Conservation (phyloP, 2,329 filamentous ascomycete genomes). For the Nothopassalora personata region DNA sequence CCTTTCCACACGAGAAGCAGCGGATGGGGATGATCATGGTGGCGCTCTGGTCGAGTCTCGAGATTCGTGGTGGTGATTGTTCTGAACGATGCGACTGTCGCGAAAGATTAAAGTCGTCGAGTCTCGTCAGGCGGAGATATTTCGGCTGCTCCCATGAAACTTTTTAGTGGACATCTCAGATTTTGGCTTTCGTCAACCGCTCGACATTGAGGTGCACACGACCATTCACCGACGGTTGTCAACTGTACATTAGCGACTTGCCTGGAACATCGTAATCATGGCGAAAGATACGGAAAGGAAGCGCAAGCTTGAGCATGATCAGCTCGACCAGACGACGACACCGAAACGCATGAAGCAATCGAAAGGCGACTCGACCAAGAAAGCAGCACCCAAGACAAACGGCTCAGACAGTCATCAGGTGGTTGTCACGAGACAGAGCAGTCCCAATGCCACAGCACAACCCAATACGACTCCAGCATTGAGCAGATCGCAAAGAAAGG, state of each 20-base stretch:
- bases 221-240: neutral
- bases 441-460: neutral
- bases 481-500: constrained; percentile 3
- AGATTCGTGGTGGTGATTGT: neutral
- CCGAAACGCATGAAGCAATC: constrained; percentile 19
- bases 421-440: constrained; percentile 4
- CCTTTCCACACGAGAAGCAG: constrained; percentile 99
- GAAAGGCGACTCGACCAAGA: constrained; percentile 10
- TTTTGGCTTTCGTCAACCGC: neutral
- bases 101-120: neutral
- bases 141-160: neutral
- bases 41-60: constrained; percentile 17
- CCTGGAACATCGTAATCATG: constrained; percentile 4
- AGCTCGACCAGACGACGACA: constrained; percentile 11
- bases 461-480: neutral
- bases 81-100: neutral
- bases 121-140: neutral
- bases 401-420: constrained; percentile 9
- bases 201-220: neutral
- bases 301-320: constrained; percentile 20
- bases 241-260: neutral
- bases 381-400: constrained; percentile 6
- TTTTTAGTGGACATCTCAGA: neutral
- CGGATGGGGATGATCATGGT: constrained; percentile 98
- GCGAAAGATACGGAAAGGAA: constrained; percentile 17